Base-by-base conservation (phyloP, 768 basidiomycete genomes). In the Hericium alpestre region DNA sequence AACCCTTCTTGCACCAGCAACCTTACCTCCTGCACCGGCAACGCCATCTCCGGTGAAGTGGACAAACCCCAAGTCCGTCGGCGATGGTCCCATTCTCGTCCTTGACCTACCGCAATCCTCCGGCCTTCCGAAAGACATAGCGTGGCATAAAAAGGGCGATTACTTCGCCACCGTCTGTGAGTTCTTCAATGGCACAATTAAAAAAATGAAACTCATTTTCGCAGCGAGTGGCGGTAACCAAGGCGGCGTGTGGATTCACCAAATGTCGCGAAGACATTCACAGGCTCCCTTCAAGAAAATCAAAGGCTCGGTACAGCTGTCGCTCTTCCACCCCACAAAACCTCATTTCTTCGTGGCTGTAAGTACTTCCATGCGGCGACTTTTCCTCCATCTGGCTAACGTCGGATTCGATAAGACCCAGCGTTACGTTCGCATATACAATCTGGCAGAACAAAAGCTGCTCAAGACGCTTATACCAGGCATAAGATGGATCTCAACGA, bases 301-400 rank as follows among this genome's bases (percentile, higher is more conserved):
- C 61, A 90, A 90, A 71, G 96, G 96, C 37, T 67, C 80, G 13
- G 86, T 97, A 9, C 96, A 99, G 71, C 73, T 85, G 50, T 94
- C 96, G 20, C 77, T 88, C 43, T 99, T 99, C 82, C 96, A 99
- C 71, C 96, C 96, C 4, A 72, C 76, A 27, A 93, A 92, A 70
- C 92, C 96, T 5, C 84, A 94, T 71, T 96, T 99, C 79, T 97
- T 98, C 65, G 95, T 98, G 52, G 96, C 96, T 46, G 93, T 94
- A 70, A 71, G 90, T 75, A 51, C 46, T 18, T 16, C 49, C n/a
- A 5, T 43, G 46, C 51, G 32, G 8, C 32, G 8, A 7, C 9
- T 7, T 32, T 32, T 13, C n/a, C 43, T 46, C 4, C 16, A 46
- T 16, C 43, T 46, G 43, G n/a, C 32, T 32, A 32, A 32, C 6